These are phyloP conservation scores for Casaregolazyma lundiana DNA, from an alignment of 1,139 yeast species.

Conservation along the genomic window DNA sequence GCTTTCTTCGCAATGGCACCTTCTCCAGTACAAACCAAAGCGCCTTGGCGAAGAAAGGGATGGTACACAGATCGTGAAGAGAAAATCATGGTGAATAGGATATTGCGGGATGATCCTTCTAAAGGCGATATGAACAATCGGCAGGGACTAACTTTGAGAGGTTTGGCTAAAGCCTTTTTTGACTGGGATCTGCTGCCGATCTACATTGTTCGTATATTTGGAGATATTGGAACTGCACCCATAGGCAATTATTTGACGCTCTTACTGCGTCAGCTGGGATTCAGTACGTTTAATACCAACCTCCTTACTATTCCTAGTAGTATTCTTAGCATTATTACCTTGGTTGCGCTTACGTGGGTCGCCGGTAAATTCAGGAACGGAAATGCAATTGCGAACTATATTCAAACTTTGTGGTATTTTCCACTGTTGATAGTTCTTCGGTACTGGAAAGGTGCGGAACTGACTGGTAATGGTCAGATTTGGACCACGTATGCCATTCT, in stretches of 20 bases:
- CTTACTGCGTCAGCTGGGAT: slow-evolving; percentile 49
- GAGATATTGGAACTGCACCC: slow-evolving; percentile 41
- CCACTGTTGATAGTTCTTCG: slow-evolving; percentile 16
- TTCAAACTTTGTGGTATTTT: slow-evolving; percentile 20
- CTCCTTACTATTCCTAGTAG: slow-evolving; percentile 29
- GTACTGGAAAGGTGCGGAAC: slow-evolving; percentile 37
- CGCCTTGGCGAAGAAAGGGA: slow-evolving; percentile 48
- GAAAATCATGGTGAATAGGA: slow-evolving; percentile 55
- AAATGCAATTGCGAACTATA: slow-evolving; percentile 14
- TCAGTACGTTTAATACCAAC: slow-evolving; percentile 51
- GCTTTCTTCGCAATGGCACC: slow-evolving; percentile 55
- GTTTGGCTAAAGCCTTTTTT: slow-evolving; percentile 38
- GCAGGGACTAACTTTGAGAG: slow-evolving; percentile 44
- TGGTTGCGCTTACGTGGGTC: slow-evolving; percentile 14
- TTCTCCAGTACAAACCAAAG: slow-evolving; percentile 51
- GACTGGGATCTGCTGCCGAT: slow-evolving; percentile 59
- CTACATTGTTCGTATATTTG: slow-evolving; percentile 46
- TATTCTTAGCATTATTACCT: slow-evolving; percentile 12
- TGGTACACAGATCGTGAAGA: slow-evolving; percentile 58
- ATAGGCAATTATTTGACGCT: slow-evolving; percentile 47
- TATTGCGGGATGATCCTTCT: slow-evolving; percentile 59
- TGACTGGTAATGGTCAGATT: slow-evolving; percentile 28
- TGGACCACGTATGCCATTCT: slow-evolving; percentile 52
- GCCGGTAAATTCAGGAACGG: slow-evolving; percentile 11
- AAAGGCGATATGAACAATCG: slow-evolving; percentile 66